These are phyloP conservation scores for Nannochloropsis salina DNA, from an alignment of 108 stramenopile genomes.

Conservation along the genomic window DNA sequence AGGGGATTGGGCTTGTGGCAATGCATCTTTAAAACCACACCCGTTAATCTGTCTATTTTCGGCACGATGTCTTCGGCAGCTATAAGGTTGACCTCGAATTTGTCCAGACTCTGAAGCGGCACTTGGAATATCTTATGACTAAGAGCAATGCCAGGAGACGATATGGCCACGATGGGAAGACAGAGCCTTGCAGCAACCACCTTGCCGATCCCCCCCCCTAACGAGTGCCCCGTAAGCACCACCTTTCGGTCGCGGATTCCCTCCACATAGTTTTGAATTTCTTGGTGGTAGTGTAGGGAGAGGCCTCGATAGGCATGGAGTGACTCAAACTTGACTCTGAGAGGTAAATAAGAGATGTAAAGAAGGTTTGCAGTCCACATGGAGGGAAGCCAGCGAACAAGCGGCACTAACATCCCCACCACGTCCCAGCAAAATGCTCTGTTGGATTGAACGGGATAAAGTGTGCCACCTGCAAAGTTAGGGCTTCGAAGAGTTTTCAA, in stretches of 20 bases:
- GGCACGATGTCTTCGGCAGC: not conserved
- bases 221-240: conserved; percentile 24
- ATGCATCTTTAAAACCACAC: not conserved
- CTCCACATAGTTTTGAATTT: conserved; percentile 13
- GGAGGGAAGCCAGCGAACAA: not conserved
- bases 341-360: not conserved
- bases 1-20: not conserved
- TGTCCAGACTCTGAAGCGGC: not conserved
- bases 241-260: conserved; percentile 23
- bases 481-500: too few species aligned
- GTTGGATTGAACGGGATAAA: not conserved
- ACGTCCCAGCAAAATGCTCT: conserved; percentile 1
- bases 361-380: conserved; percentile 5
- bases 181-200: conserved; percentile 21
- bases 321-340: not conserved
- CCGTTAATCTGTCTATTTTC: not conserved
- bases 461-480: not conserved
- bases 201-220: conserved; percentile 27
- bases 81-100: not conserved
- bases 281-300: conserved; percentile 23
- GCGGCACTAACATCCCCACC: not conserved
- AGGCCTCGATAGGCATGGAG: not conserved
- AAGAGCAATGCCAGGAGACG: conserved; percentile 29
- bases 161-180: conserved; percentile 31
- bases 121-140: conserved; percentile 26